These are phyloP conservation scores for Galerina marginata DNA, from an alignment of 768 basidiomycete species.

Conservation along the genomic window DNA sequence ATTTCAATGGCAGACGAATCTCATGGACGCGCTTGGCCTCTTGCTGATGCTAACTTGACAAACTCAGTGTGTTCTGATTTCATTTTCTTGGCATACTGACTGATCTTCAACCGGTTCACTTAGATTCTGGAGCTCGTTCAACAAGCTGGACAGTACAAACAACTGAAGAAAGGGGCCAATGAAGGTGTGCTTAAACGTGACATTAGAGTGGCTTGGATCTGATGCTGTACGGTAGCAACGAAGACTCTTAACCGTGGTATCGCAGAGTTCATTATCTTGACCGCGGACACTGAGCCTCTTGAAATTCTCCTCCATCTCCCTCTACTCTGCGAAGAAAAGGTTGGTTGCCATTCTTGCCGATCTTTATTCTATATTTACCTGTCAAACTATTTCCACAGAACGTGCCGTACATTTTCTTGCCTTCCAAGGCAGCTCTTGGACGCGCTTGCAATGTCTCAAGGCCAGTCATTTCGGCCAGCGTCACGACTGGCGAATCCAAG, in stretches of 20 bases:
- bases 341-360: constrained; percentile 25
- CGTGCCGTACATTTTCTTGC: constrained; percentile 95
- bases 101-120: constrained; percentile 2
- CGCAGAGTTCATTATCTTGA: constrained; percentile 96
- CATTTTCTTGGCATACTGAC: background rate
- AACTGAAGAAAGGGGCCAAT: constrained; percentile 98
- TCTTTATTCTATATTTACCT: constrained; percentile 10
- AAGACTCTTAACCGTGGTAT: constrained; percentile 98
- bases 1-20: constrained; percentile 55
- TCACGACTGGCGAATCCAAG: constrained; percentile 95
- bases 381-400: constrained; percentile 55
- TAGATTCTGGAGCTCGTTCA: constrained; percentile 96
- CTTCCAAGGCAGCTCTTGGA: constrained; percentile 93
- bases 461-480: constrained; percentile 93
- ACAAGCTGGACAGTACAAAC: constrained; percentile 96
- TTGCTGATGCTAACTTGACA: constrained; percentile 85
- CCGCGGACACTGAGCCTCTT: constrained; percentile 95
- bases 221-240: constrained; percentile 63
- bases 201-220: constrained; percentile 2
- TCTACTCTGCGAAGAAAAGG: constrained; percentile 98
- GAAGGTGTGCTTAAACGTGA: constrained; percentile 64
- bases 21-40: constrained; percentile 86
- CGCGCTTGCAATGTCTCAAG: constrained; percentile 95
- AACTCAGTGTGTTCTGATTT: constrained; percentile 69
- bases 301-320: constrained; percentile 98